Percentiles rank a stretch among this genome's conserved stretches.
Conservation (phyloP, 2,329 filamentous ascomycete genomes). For the Cordyceps cateniannulata region DNA sequence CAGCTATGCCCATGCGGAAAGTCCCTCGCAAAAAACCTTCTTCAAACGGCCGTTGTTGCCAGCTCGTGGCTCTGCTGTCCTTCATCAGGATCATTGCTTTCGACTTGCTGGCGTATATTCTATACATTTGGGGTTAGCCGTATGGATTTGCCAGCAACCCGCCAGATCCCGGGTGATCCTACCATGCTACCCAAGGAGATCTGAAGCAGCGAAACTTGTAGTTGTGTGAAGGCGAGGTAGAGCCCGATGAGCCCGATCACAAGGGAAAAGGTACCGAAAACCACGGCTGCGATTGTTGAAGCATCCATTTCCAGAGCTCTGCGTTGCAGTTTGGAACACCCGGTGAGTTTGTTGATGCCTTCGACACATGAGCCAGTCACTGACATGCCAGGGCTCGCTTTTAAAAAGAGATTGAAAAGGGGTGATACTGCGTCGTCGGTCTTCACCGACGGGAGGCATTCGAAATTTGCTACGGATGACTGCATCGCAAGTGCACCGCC, state of each 20-base stretch:
- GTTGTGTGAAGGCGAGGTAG: background rate
- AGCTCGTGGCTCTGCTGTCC: constrained; percentile 2
- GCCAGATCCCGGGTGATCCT: background rate
- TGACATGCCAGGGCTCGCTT: background rate
- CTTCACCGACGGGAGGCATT: background rate
- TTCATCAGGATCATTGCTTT: background rate
- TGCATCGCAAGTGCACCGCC: background rate
- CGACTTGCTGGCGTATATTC: background rate
- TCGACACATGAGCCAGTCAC: background rate
- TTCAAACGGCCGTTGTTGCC: background rate
- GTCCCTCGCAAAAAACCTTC: background rate
- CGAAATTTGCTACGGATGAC: background rate
- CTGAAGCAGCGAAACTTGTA: background rate
- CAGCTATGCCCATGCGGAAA: background rate
- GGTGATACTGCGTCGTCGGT: background rate
- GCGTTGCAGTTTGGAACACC: background rate
- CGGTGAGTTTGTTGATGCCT: background rate
- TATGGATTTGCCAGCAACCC: background rate
- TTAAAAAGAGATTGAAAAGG: background rate
- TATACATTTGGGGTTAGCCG: background rate
- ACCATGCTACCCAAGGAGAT: background rate
- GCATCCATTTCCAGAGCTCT: background rate
- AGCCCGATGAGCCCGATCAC: background rate
- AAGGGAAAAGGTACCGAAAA: background rate
- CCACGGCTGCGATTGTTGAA: background rate